Base-by-base conservation (phyloP, 1,139 yeast genomes). In the Groenewaldozyma sp. region DNA sequence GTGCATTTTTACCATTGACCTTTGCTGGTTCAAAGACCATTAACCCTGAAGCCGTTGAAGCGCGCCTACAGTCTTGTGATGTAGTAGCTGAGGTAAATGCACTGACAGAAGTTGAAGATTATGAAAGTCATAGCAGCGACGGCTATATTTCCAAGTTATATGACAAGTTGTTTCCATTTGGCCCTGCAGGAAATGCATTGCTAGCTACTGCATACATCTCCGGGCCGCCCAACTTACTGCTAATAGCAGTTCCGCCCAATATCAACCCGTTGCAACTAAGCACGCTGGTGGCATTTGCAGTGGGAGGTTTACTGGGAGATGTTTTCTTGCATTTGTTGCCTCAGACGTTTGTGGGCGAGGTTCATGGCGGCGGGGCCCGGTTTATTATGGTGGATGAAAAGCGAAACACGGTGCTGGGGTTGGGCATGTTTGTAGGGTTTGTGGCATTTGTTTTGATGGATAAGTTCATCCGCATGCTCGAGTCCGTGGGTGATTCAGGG, bases 301-400 rank as follows among this genome's bases (percentile, higher is more conserved):
- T 76, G 35, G 88, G 88, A 33, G 81, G 84, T 2, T 60, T 79
- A 28, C 59, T 80, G 26, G 87, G 87, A 32, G 86, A 78, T 53
- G 75, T 78, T 3, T 76, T 79, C 45, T 53, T 78, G 40, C 86
- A 79, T 54, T 53, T 79, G 44, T 56, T 79, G 33, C 87, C 87
- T 2, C 82, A 78, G 54, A 70, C 75, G 1, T 74, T 72, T 49
- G 64, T 73, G 5, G 77, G 77, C 13, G 77, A 73, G 44, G 61
- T 62, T 7, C 60, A 64, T 34, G 53, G 43, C 1, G 59, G 53
- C 28, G 54, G 50, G 1, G 65, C 64, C 10, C 54, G 67, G 17
- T 64, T 73, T 45, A 66, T 70, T 1, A 45, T 70, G 24, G 73
- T 71, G 35, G 78, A 73, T 47, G 73, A 67, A 41, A 62, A 60